Percentiles rank a stretch among this genome's conserved stretches.
Evolutionary conservation across 169 alveolate genomes (phyloP).

Genomic region (Plasmodium billcollinsi): DNA sequence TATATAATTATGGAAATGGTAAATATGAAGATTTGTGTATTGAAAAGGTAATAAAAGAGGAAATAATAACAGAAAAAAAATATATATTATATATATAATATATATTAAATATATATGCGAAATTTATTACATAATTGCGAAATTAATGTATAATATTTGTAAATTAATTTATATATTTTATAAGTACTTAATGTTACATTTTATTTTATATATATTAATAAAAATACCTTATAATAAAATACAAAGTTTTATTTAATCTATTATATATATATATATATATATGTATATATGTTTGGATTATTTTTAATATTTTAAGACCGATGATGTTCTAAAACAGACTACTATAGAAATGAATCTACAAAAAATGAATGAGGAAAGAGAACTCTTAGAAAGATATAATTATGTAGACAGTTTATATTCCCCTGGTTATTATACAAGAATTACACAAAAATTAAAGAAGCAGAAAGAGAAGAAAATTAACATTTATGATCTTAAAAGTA

Average conservation of each 20-base stretch:
- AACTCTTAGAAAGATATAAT: slow-evolving; percentile 34
- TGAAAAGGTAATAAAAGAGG: slow-evolving; percentile 9
- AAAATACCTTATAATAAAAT: too few relatives aligned
- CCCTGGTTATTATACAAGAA: slow-evolving; percentile 52
- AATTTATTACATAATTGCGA: too few relatives aligned
- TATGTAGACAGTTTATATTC: slow-evolving; percentile 49
- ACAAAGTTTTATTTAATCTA: not conserved
- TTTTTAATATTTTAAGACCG: slow-evolving; percentile 28
- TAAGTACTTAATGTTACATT: too few relatives aligned
- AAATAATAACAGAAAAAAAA: not conserved
- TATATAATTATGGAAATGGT: not conserved
- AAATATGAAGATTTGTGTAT: slow-evolving; percentile 10
- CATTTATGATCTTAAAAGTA: slow-evolving; percentile 51
- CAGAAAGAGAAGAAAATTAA: slow-evolving; percentile 18
- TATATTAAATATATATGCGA: not conserved
- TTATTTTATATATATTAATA: too few relatives aligned
- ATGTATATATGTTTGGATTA: not conserved
- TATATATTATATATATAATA: slow-evolving; percentile 1
- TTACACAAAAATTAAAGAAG: slow-evolving; percentile 24
- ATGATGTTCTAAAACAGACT: slow-evolving; percentile 14
- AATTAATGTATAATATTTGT: too few relatives aligned
- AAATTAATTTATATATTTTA: too few relatives aligned
- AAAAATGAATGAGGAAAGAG: slow-evolving; percentile 40
- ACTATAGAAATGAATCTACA: slow-evolving; percentile 22
- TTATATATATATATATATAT: not conserved